These are phyloP conservation scores for Verticillium albo-atrum DNA, from an alignment of 2,329 filamentous ascomycete species.

Conservation along the genomic window DNA sequence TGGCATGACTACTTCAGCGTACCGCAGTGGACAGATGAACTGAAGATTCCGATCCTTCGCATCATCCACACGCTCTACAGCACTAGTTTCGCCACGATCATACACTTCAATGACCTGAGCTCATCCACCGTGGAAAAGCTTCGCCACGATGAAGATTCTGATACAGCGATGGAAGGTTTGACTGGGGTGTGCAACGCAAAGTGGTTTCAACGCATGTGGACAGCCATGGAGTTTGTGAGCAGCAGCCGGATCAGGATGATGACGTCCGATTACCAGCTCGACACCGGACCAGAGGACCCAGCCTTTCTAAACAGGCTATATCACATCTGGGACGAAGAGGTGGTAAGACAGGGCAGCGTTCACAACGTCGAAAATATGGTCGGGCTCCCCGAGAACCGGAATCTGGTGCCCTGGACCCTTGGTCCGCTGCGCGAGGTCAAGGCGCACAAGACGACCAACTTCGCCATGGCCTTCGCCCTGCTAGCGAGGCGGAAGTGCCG, in stretches of 20 bases:
- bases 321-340: background rate
- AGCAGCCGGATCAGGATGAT: background rate
- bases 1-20: slow-evolving; percentile 5
- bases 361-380: background rate
- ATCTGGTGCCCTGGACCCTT: background rate
- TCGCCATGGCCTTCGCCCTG: slow-evolving; percentile 1
- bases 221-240: slow-evolving; percentile 1
- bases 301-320: background rate
- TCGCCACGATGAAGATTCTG: background rate
- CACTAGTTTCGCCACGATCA: background rate
- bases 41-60: background rate
- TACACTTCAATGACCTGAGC: background rate
- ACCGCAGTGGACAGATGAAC: background rate
- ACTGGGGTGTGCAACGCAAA: slow-evolving; percentile 1
- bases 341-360: background rate
- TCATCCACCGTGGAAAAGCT: background rate
- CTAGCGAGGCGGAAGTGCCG: background rate
- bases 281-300: background rate
- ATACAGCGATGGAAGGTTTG: background rate
- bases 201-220: slow-evolving; percentile 1
- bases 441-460: background rate
- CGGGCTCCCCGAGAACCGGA: background rate
- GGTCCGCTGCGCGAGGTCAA: background rate
- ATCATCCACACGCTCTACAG: background rate
- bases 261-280: background rate